Evolutionary conservation across 2,329 filamentous ascomycete species (phyloP).

Genomic region (Arthrobotrys iridis): DNA sequence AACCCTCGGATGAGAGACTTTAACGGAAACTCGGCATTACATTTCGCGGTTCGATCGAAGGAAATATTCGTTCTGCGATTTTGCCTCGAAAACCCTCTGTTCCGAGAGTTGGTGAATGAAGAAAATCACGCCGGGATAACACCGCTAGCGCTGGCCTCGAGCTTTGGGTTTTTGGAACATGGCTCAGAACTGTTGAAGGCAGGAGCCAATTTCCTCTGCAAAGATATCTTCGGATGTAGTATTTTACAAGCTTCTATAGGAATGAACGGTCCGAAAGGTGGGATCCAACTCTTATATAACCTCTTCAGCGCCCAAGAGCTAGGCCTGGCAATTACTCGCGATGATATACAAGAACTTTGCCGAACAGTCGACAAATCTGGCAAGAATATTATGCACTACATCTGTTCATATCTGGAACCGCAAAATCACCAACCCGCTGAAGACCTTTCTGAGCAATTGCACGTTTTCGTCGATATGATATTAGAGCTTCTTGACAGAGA

Average conservation of each 20-base stretch:
- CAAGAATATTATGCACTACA: not conserved
- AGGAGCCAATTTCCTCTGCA: not conserved
- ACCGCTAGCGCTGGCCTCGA: not conserved
- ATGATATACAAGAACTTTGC: not conserved
- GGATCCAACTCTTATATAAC: not conserved
- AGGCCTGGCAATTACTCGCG: not conserved
- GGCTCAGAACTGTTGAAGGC: not conserved
- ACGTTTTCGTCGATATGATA: not conserved
- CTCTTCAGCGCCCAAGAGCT: not conserved
- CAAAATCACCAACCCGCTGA: too few species aligned
- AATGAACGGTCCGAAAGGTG: not conserved
- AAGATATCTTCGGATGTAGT: not conserved
- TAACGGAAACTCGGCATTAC: not conserved
- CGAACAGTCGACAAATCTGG: not conserved
- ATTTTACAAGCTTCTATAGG: not conserved
- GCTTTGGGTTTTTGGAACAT: not conserved
- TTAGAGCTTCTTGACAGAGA: not conserved
- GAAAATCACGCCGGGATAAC: not conserved
- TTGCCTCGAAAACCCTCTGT: not conserved
- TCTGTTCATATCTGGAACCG: not conserved
- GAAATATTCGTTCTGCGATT: not conserved
- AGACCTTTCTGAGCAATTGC: not conserved
- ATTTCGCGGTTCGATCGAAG: not conserved
- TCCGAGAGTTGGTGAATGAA: not conserved
- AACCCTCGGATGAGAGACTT: not conserved